Base-by-base conservation (phyloP, 306 rosid species). In the Inga laurina region DNA sequence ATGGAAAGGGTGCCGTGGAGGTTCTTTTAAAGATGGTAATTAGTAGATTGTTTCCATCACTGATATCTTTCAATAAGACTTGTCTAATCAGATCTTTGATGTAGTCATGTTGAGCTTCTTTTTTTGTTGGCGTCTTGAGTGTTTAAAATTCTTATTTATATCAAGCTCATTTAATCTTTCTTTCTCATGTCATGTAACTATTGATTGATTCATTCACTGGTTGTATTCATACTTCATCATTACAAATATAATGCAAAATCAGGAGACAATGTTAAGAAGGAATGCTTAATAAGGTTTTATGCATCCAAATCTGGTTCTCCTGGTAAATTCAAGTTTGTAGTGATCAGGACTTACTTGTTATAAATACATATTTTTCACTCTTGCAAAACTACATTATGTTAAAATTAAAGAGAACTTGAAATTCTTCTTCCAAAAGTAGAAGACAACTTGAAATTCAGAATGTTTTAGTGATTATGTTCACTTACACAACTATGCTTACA, bases 1-100 rank as follows among this genome's bases (percentile, higher is more conserved):
- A 95, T 68, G 98, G 98, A 49, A 95, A 92, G 85, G 98, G 98
- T 80, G 98, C 97, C n/a, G 97, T 95, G 76, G 98, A 95, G 72
- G 95, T 82, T 85, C 93, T 95, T 79, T 69, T 95, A 83, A 95
- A 95, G 90, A 90, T 93, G 98, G 98, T 95, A 91, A 88, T 75
- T 84, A 13, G 46, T 74, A 12, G 44, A 35, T 73, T 79, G 74
- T 62, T 81, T 75, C 48, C 64, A 65, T 59, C 7, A 32, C 66
- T 45, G 34, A 72, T 57, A 22, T 74, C 59, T 56, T 56, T 80
- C 56, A 54, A 68, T 78, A 30, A 61, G 82, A 41, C 65, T 44
- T 74, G 39, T 70, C 73, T 75, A 39, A 44, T 65, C 15, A 52
- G 10, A 82, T 77, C 62, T 71, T 76, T 75, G 61, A 52, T 74